A percentile compares a stretch with the other conserved stretches of the same genome.
Evolutionary conservation across 495 filamentous ascomycete species (phyloP).

Genomic region (Astrocystis sublimbata): DNA sequence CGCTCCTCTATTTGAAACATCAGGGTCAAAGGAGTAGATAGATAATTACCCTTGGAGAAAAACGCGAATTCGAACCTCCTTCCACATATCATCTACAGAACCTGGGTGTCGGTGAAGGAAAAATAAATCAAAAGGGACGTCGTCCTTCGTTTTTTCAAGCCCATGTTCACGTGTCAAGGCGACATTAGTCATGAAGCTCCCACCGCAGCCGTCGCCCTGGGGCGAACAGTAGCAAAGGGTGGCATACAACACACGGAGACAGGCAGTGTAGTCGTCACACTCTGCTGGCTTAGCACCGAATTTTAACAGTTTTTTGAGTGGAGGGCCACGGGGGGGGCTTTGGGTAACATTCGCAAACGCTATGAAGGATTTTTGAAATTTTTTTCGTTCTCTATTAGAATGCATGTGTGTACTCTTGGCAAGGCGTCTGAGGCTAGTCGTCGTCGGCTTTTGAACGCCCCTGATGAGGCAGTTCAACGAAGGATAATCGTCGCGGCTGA

Average conservation of each 20-base stretch:
- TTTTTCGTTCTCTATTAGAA: neutral
- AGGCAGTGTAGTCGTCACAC: neutral
- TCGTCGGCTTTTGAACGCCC: neutral
- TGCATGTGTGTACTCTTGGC: neutral
- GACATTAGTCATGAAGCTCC: conserved; percentile 2
- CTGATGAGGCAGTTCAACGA: neutral
- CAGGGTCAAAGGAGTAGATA: neutral
- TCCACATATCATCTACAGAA: neutral
- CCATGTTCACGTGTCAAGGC: neutral
- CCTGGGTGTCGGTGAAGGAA: neutral
- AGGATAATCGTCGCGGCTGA: neutral
- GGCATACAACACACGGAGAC: neutral
- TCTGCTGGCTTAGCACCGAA: neutral
- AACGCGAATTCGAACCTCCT: neutral
- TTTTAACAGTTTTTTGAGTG: neutral
- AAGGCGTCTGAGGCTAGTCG: neutral
- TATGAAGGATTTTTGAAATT: neutral
- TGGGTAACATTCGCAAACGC: conserved; percentile 1
- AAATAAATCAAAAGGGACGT: neutral
- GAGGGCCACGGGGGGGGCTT: neutral
- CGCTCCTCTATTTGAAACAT: neutral
- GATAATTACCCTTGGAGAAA: neutral
- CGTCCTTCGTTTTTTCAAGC: neutral
- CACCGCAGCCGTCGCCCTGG: neutral
- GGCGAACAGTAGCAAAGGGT: neutral